Base-by-base conservation (phyloP, 2,329 filamentous ascomycete genomes). In the Penicillium nordicum region DNA sequence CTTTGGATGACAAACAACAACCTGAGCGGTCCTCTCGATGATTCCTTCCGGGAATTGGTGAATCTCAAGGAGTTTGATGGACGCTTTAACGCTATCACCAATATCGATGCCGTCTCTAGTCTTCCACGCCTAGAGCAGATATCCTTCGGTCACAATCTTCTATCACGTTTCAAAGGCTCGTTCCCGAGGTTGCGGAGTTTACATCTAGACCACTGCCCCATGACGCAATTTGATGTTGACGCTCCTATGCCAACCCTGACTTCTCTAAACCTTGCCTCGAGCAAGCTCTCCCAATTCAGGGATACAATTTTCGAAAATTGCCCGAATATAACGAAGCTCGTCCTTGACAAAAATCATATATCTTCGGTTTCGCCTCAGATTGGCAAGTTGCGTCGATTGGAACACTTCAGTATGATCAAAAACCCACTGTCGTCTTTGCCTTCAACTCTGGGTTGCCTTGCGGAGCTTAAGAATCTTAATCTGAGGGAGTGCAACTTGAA, bases 1-100 rank as follows among this genome's bases (percentile, higher is more conserved):
- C 83, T 99, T 30, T 91, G 94, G 77, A 93, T 96, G 64, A 97
- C 94, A 2, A 99, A 99, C 76, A 99, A 99, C 74, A 87, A 89
- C 58, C 79, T 99, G 14, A 82, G 84, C 21, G 90, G 90, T 3
- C 81, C 86, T 7, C 85, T 97, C 36, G 89, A 92, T 9, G 77
- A 83, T 1, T 83, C 85, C 0, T 89, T 97, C 68, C 83, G 80
- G 59, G 80, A 88, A n/a, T 78, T 97, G 8, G 76, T 82, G 45
- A 95, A 77, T 67, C 79, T 99, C 50, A 90, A 90, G 60, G 93
- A 97, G 74, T 85, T 99, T 42, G 94, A 99, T 73, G 87, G 96
- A 62, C 91, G 96, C 61, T 97, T 95, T 79, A 99, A 99, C 69
- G 82, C 84, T 18, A 89, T 99, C 54, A 87, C 87, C 48, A 92